Percentiles rank a stretch among this genome's conserved stretches.
phyloP scores from a whole-genome alignment of 805 yeast genomes.

The Candida dajiaensis region DNA sequence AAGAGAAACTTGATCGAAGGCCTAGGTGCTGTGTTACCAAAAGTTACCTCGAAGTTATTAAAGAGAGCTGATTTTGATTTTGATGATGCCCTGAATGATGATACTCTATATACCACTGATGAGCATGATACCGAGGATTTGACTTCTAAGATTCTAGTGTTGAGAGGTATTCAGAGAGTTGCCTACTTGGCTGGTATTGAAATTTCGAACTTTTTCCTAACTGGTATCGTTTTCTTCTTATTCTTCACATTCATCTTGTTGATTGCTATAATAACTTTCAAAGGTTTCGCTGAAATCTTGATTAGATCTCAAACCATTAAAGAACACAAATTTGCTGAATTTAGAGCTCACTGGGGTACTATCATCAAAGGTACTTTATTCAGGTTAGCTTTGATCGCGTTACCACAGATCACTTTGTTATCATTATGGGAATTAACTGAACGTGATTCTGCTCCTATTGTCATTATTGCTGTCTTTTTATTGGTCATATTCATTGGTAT shows the following conservation, averaged over 20 bases:
- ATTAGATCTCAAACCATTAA: constrained; percentile 53
- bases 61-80: constrained; percentile 37
- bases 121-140: constrained; percentile 55
- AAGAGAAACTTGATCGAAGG: constrained; percentile 32
- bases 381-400: constrained; percentile 75
- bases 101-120: constrained; percentile 56
- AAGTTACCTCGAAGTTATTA: constrained; percentile 15
- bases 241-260: constrained; percentile 64
- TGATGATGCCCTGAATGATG: constrained; percentile 42
- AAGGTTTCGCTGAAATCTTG: constrained; percentile 59
- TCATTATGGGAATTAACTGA: constrained; percentile 87
- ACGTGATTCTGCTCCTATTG: constrained; percentile 76
- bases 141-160: constrained; percentile 64
- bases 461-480: constrained; percentile 73
- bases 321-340: constrained; percentile 62
- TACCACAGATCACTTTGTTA: constrained; percentile 78
- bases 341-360: constrained; percentile 77
- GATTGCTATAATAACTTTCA: constrained; percentile 54
- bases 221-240: constrained; percentile 78
- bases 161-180: constrained; percentile 91
- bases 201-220: constrained; percentile 77
- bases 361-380: constrained; percentile 85
- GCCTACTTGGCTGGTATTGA: constrained; percentile 82
- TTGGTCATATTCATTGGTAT: constrained; percentile 52
- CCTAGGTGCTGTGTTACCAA: constrained; percentile 8